Conservation (phyloP, 352 stramenopile genomes). For the Thraustotheca clavata region DNA sequence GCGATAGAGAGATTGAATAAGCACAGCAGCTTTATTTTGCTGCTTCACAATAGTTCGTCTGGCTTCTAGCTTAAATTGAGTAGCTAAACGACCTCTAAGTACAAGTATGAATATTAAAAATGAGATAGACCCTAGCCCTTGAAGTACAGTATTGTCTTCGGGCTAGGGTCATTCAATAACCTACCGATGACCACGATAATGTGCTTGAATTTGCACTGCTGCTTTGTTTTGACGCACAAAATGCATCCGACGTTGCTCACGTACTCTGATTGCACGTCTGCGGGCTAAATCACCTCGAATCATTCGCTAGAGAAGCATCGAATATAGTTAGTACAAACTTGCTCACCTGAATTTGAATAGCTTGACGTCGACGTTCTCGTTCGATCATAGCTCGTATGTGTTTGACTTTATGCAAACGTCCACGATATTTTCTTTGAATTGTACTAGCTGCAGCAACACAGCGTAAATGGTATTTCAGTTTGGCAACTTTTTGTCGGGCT, state of each 20-base stretch:
- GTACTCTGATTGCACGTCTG: not conserved
- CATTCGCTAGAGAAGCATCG: not conserved
- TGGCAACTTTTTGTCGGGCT: constrained; percentile 28
- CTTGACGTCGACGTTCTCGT: constrained; percentile 33
- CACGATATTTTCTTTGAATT: constrained; percentile 64
- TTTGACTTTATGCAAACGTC: constrained; percentile 47
- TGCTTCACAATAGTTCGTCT: constrained; percentile 49
- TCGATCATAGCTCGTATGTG: constrained; percentile 56
- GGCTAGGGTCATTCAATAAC: not conserved
- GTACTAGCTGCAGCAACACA: constrained; percentile 40
- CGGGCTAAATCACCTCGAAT: not conserved
- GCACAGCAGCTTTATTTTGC: constrained; percentile 43
- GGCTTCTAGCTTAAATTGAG: constrained; percentile 54
- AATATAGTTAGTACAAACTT: not conserved
- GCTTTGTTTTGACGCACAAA: constrained; percentile 32
- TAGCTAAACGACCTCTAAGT: constrained; percentile 44
- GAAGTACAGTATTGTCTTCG: too few species aligned
- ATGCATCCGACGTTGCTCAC: constrained; percentile 24
- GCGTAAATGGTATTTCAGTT: constrained; percentile 20
- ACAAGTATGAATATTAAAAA: not conserved
- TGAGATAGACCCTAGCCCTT: not conserved
- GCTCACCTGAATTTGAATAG: constrained; percentile 41
- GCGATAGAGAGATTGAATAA: constrained; percentile 53
- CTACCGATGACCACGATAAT: constrained; percentile 64
- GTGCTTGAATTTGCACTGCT: constrained; percentile 51